Conservation (phyloP, 2,329 filamentous ascomycete genomes). For the Stromatinia cepivora region DNA sequence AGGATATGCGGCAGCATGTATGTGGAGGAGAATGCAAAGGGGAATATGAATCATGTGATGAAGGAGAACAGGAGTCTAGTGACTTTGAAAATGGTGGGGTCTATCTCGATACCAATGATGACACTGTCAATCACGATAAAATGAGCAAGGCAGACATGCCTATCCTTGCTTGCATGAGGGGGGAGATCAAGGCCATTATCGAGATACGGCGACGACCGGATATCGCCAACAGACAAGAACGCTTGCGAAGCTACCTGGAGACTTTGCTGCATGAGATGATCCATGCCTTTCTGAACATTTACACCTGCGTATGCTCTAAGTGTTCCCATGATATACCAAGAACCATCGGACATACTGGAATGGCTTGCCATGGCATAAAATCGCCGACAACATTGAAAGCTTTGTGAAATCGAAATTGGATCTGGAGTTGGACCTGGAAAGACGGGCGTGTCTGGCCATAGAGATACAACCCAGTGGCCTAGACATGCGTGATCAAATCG, state of each 20-base stretch:
- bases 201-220: not conserved
- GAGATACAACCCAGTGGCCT: not conserved
- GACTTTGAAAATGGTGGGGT: too few relatives aligned
- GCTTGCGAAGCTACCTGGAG: not conserved
- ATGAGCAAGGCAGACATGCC: too few relatives aligned
- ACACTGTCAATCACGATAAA: too few relatives aligned
- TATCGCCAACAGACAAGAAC: not conserved
- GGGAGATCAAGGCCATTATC: not conserved
- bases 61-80: too few relatives aligned
- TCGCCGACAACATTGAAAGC: not conserved
- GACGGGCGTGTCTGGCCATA: not conserved
- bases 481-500: not conserved
- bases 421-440: not conserved
- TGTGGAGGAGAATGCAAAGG: too few relatives aligned
- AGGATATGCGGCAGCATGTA: too few relatives aligned
- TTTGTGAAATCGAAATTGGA: not conserved
- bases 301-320: not conserved
- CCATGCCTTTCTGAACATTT: not conserved
- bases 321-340: not conserved
- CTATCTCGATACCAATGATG: too few relatives aligned
- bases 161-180: too few relatives aligned
- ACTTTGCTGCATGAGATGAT: conserved; percentile 6
- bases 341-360: not conserved
- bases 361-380: not conserved
- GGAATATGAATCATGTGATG: too few relatives aligned